A percentile compares a stretch with the other conserved stretches of the same genome.
Evolutionary conservation across 2,329 filamentous ascomycete species (phyloP).

Genomic region (Neofusicoccum sp.): DNA sequence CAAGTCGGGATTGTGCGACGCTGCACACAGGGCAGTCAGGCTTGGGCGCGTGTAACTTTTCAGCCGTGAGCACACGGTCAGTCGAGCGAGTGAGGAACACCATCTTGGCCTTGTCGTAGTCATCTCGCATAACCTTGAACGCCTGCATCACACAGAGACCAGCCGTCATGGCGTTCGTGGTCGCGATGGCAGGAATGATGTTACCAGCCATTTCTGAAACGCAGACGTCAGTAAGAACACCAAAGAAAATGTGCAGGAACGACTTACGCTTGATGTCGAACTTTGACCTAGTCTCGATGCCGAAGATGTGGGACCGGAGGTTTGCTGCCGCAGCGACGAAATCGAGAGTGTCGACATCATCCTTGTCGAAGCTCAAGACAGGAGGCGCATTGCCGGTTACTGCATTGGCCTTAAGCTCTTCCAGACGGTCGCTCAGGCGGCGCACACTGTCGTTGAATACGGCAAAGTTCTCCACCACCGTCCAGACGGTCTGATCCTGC

Average conservation of each 20-base stretch:
- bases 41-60: conserved; percentile 64
- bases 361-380: conserved; percentile 88
- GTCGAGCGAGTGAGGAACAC: conserved; percentile 76
- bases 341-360: conserved; percentile 90
- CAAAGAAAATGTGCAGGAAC: background rate
- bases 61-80: conserved; percentile 58
- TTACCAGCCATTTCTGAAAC: conserved; percentile 88
- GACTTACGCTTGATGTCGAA: conserved; percentile 82
- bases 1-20: conserved; percentile 64
- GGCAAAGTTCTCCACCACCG: conserved; percentile 74
- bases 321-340: conserved; percentile 92
- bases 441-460: conserved; percentile 84
- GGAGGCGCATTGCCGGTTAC: conserved; percentile 51
- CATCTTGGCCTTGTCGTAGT: conserved; percentile 72
- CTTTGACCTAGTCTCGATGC: conserved; percentile 81
- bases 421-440: conserved; percentile 71
- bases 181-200: conserved; percentile 97
- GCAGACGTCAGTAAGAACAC: background rate
- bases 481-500: conserved; percentile 77
- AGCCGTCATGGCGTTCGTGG: conserved; percentile 94
- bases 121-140: conserved; percentile 79
- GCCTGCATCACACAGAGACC: conserved; percentile 88
- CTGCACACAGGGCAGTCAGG: conserved; percentile 81
- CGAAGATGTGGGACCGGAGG: conserved; percentile 83
- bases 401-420: conserved; percentile 59